phyloP scores from a whole-genome alignment of 1,139 yeast genomes.

The Suhomyces yuchorum region DNA sequence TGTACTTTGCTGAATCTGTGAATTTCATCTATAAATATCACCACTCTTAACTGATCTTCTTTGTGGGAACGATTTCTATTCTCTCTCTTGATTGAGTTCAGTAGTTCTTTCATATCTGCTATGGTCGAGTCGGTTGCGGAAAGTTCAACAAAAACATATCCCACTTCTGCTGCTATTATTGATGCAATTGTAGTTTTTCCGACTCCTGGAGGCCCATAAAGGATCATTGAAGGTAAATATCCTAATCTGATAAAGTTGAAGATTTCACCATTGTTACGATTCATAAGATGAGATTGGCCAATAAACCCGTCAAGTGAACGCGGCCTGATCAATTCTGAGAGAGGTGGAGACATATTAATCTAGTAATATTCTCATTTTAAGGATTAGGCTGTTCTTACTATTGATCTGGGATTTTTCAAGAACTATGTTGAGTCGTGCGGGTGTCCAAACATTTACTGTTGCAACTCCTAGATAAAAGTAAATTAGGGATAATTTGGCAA shows the following conservation, averaged over 20 bases:
- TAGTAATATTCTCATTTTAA: neutral
- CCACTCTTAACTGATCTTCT: conserved; percentile 27
- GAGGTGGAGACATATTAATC: conserved; percentile 17
- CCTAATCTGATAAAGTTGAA: conserved; percentile 37
- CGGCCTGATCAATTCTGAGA: conserved; percentile 35
- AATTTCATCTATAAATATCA: conserved; percentile 47
- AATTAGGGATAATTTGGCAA: no score
- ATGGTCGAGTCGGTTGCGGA: conserved; percentile 46
- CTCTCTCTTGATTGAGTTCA: conserved; percentile 26
- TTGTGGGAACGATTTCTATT: conserved; percentile 23
- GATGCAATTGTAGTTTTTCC: conserved; percentile 51
- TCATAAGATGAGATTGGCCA: conserved; percentile 43
- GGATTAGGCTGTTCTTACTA: neutral
- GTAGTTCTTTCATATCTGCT: conserved; percentile 30
- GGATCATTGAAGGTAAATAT: conserved; percentile 47
- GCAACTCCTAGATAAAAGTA: no score
- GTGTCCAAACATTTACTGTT: no score
- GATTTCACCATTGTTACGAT: conserved; percentile 32
- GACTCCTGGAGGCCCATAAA: conserved; percentile 50
- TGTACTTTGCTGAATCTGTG: conserved; percentile 44
- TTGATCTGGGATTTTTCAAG: neutral
- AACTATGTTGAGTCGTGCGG: neutral
- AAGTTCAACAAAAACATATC: conserved; percentile 40
- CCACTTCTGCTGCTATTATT: conserved; percentile 36
- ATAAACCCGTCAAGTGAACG: conserved; percentile 28